Percentiles rank a stretch among this genome's conserved stretches.
Conservation (phyloP, 2,329 filamentous ascomycete species). For the Colletotrichum godetiae region DNA sequence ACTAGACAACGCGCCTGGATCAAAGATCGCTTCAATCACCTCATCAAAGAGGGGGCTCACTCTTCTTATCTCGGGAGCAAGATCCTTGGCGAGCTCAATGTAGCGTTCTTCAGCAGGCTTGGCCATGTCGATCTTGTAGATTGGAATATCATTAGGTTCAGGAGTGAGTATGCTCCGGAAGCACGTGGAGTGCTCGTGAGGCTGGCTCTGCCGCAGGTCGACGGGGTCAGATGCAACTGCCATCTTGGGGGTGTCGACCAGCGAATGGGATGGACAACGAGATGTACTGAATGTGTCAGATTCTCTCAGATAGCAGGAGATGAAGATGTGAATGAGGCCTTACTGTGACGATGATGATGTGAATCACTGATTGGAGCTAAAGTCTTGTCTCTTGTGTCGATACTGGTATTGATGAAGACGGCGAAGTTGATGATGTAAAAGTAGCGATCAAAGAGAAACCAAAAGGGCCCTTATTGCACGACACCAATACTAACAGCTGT, state of each 20-base stretch:
- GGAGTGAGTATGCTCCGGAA: background rate
- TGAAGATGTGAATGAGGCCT: background rate
- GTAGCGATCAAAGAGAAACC: background rate
- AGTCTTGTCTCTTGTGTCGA: background rate
- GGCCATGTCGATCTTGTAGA: conserved; percentile 62
- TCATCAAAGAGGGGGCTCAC: conserved; percentile 63
- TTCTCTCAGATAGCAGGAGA: background rate
- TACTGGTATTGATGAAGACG: background rate
- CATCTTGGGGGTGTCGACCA: background rate
- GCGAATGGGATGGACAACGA: no score
- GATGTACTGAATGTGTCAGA: no score
- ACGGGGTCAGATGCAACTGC: no score
- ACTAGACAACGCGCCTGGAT: conserved; percentile 35
- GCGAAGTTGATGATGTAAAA: background rate
- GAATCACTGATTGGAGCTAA: background rate
- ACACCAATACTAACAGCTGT: background rate
- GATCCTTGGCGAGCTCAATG: conserved; percentile 56
- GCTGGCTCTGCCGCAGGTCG: background rate
- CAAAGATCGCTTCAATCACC: conserved; percentile 47
- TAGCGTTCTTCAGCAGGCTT: conserved; percentile 64
- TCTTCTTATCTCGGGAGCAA: conserved; percentile 53
- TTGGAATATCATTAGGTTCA: background rate
- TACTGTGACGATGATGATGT: background rate
- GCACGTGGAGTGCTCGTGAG: background rate
- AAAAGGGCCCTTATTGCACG: background rate